Base-by-base conservation (phyloP, 148 eudicot genomes). In the Silene latifolia region DNA sequence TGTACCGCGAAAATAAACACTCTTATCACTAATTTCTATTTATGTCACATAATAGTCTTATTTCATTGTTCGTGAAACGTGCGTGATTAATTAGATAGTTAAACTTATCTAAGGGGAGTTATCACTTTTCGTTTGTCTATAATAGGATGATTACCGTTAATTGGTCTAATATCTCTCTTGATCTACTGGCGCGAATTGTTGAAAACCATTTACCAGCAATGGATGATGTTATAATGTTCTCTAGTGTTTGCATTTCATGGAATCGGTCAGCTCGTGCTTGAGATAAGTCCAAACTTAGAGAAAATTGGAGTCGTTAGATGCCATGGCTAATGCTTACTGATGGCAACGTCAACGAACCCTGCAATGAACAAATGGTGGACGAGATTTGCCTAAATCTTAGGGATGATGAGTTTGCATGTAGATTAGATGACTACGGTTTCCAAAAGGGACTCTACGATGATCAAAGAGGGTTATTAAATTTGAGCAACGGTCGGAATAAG, bases 241-340 rank as follows among this genome's bases (percentile, higher is more conserved):
- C 76, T 0, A 39, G 23, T 42, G 70, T 67, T 8, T 67, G 70
- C 39, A 21, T 3, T 35, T 42, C 53, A 15, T 67, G 70, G 70
- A 67, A 62, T 18, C 59, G 56, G 17, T 69, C 61, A 18, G 58
- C 23, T 61, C 35, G 15, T 17, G 76, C 58, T 47, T 62, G 76
- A 35, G 67, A 74, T n/a, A 44, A 44, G 27, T 35, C 53, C 14
- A 17, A n/a, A 9, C n/a, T 67, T 3, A 1, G 2, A 39, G 12
- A 35, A 67, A 67, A 67, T 8, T 7, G 70, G 70, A 20, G n/a
- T n/a, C 70, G 9, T n/a, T 53, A 35, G 20, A 67, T 42, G 70
- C 70, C 70, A 10, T 67, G 70, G 70, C 70, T 67, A 29, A 65
- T 65, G 32, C 66, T 63, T 8, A 63, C 66, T 7, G 66, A 64